Evolutionary conservation across 129 eudicot species (phyloP), one percentile per base, ranked within the genome.

Genomic region (Apium graveolens): DNA sequence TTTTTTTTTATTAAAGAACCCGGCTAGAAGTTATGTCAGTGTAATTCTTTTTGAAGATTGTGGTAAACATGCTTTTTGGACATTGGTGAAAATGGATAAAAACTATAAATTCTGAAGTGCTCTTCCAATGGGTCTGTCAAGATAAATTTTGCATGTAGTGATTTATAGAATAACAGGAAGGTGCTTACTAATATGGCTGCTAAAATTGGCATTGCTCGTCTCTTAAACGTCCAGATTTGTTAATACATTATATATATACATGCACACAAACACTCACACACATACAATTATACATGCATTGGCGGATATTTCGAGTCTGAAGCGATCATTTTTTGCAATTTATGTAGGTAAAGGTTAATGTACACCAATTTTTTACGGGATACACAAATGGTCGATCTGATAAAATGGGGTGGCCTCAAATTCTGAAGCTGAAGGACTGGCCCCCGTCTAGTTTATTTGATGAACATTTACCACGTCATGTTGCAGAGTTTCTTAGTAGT

Each of bases 351-450:
- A 32, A 66, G 20, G 45, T 82, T 41, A 82, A 73, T 73, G 70
- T 78, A 20, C 85, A 65, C 27, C 68, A 62, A 62, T 82, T 82
- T 37, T 82, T 82, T 46, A 60, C 1, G 37, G 85, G 79, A 3
- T 82, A 82, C 41, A 5, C 27, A 26, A 41, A 78, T 9, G 85
- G 79, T 13, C 29, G 29, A 62, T 42, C 34, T 41, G 79, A 78
- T 27, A 2, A 27, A 24, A 16, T 2, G 1, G 75, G 78, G 32
- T 82, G 85, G 85, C 85, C 85, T 82, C 69, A 46, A 13, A 72
- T 78, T 43, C 70, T 82, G 20, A 82, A 82, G 77, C 53, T 82
- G 38, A 82, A 82, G 73, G 85, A 82, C 27, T 82, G 82, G 85
- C 85, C 85, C 38, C 75, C 77, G 2, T 57, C 75, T 70, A 51